Conservation (phyloP, 1,139 yeast genomes). For the Suhomyces yuchorum region DNA sequence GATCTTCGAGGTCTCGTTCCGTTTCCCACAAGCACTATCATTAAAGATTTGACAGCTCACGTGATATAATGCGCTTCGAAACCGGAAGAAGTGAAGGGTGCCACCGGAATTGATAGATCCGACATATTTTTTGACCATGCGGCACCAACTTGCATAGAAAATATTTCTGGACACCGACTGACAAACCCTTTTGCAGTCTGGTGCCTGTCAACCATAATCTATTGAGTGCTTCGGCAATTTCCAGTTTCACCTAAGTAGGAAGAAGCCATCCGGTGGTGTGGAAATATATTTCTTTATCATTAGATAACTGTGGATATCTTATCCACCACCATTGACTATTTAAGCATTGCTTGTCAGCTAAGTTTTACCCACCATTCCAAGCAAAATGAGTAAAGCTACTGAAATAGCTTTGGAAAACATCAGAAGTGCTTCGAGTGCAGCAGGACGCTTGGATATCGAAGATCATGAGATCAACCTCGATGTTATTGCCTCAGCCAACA, state of each 20-base stretch:
- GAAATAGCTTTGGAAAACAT: conserved; percentile 7
- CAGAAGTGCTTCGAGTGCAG: conserved; percentile 11
- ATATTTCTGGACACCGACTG: not conserved
- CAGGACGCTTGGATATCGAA: conserved; percentile 11
- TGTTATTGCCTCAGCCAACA: conserved; percentile 22
- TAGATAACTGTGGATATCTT: not conserved
- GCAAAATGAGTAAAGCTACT: not conserved
- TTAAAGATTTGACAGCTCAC: not conserved
- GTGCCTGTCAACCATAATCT: not conserved
- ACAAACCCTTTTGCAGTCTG: not conserved
- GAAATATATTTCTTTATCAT: not conserved
- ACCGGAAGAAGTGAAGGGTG: too few relatives aligned
- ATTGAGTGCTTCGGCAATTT: not conserved
- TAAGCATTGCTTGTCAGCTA: not conserved
- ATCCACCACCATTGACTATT: not conserved
- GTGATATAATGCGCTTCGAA: not conserved
- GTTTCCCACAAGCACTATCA: too few relatives aligned
- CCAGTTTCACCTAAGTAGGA: not conserved
- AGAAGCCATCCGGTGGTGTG: not conserved
- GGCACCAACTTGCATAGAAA: not conserved
- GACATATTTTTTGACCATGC: too few relatives aligned
- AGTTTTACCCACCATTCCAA: not conserved
- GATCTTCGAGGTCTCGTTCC: too few relatives aligned
- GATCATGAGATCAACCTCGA: conserved; percentile 14
- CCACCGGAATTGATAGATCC: too few relatives aligned